Percentiles rank a stretch among this genome's conserved stretches.
Conservation (phyloP, 495 filamentous ascomycete genomes). For the Aspergillus cristatus region DNA sequence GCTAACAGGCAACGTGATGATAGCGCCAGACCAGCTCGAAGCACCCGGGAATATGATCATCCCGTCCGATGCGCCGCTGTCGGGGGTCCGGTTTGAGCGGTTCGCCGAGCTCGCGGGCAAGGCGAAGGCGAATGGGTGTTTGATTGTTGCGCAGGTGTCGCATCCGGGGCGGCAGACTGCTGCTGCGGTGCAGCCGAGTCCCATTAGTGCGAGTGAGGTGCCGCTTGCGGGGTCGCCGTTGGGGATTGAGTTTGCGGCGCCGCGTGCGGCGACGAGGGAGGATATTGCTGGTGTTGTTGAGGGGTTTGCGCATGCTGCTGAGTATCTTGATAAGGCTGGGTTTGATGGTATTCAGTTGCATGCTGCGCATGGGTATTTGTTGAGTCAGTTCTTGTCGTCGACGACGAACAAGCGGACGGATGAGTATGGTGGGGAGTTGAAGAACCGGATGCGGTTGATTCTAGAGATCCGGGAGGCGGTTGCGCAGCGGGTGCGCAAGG, state of each 20-base stretch:
- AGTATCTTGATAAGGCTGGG: slow-evolving; percentile 47
- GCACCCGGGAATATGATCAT: slow-evolving; percentile 51
- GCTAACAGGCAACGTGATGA: slow-evolving; percentile 55
- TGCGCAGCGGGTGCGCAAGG: slow-evolving; percentile 29
- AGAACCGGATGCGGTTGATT: slow-evolving; percentile 44
- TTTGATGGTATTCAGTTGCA: slow-evolving; percentile 53
- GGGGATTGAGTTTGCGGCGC: slow-evolving; percentile 41
- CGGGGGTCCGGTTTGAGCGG: slow-evolving; percentile 47
- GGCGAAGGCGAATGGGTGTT: slow-evolving; percentile 42
- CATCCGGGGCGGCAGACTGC: slow-evolving; percentile 54
- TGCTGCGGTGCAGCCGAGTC: slow-evolving; percentile 39
- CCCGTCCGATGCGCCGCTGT: slow-evolving; percentile 32
- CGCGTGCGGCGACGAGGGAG: slow-evolving; percentile 34
- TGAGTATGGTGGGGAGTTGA: slow-evolving; percentile 46
- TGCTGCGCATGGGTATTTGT: slow-evolving; percentile 51
- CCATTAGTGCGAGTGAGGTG: slow-evolving; percentile 52
- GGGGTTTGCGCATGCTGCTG: slow-evolving; percentile 46
- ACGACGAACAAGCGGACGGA: slow-evolving; percentile 50
- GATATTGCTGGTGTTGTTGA: slow-evolving; percentile 43
- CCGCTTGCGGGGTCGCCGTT: slow-evolving; percentile 37
- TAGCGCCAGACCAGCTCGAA: slow-evolving; percentile 50
- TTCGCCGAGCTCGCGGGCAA: slow-evolving; percentile 43
- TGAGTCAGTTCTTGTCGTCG: slow-evolving; percentile 52
- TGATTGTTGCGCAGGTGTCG: slow-evolving; percentile 51
- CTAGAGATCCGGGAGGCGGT: slow-evolving; percentile 30